Conservation (phyloP, 768 basidiomycete genomes). For the Crepidotus variabilis region DNA sequence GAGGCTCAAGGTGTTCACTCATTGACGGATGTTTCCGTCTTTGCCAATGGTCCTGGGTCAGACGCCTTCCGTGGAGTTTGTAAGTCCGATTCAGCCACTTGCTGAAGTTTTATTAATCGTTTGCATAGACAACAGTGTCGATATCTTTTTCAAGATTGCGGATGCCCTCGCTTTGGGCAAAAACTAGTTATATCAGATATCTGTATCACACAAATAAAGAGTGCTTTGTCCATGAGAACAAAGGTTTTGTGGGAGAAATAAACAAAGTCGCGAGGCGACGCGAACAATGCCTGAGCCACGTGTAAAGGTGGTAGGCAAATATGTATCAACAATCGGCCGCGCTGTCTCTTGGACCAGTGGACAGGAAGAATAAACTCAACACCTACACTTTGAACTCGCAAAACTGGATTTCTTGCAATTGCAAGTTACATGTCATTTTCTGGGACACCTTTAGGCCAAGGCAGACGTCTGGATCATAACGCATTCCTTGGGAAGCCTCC, state of each 20-base stretch:
- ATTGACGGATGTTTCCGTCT: constrained; percentile 39
- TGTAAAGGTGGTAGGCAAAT: constrained; percentile 11
- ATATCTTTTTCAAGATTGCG: constrained; percentile 39
- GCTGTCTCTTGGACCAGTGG: constrained; percentile 11
- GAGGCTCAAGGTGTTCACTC: constrained; percentile 41
- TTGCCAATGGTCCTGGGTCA: constrained; percentile 39
- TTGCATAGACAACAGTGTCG: constrained; percentile 37
- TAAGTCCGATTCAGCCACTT: constrained; percentile 19
- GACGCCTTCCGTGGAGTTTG: constrained; percentile 40
- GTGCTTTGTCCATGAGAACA: background rate
- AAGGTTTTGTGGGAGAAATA: background rate
- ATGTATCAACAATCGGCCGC: constrained; percentile 14
- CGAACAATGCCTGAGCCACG: background rate
- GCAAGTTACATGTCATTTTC: constrained; percentile 76
- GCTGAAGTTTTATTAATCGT: background rate
- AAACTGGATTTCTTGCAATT: constrained; percentile 16
- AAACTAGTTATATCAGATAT: background rate
- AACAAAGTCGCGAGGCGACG: background rate
- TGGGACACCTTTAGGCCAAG: constrained; percentile 78
- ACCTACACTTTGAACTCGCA: constrained; percentile 10
- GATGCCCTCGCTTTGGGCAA: constrained; percentile 28
- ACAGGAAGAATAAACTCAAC: background rate
- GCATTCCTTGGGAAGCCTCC: constrained; percentile 68
- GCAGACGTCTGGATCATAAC: constrained; percentile 80
- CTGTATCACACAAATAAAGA: background rate